Evolutionary conservation across 768 basidiomycete genomes (phyloP).

Genomic region (Mycena vulgaris): DNA sequence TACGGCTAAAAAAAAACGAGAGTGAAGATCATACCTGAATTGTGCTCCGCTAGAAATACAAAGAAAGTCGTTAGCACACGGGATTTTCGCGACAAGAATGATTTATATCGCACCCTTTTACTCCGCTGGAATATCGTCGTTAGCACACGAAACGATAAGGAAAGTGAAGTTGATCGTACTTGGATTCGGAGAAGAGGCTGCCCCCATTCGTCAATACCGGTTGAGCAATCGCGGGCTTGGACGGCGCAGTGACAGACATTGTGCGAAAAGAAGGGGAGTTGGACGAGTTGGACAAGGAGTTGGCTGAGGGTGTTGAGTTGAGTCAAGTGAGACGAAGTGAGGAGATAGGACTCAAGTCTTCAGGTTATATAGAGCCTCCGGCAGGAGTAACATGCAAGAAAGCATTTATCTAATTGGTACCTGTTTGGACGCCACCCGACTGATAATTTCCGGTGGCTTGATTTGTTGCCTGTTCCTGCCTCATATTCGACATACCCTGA

Average conservation of each 20-base stretch:
- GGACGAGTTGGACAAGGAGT: too few relatives aligned
- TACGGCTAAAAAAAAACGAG: not conserved
- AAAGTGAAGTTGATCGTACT: constrained; percentile 9
- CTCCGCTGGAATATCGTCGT: not conserved
- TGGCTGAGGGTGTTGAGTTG: too few relatives aligned
- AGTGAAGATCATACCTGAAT: not conserved
- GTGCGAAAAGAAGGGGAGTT: too few relatives aligned
- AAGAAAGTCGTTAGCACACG: not conserved
- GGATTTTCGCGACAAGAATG: not conserved
- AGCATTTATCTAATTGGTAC: too few relatives aligned
- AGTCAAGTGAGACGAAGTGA: too few relatives aligned
- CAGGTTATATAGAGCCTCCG: too few relatives aligned
- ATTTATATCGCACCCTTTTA: not conserved
- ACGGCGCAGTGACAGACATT: not conserved
- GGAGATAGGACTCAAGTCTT: too few relatives aligned
- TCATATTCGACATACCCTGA: too few relatives aligned
- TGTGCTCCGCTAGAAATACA: not conserved
- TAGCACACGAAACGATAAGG: not conserved
- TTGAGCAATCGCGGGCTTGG: not conserved
- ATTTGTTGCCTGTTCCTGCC: too few relatives aligned
- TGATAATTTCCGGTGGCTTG: too few relatives aligned
- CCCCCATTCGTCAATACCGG: not conserved
- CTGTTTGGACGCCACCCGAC: too few relatives aligned
- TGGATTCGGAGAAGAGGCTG: not conserved
- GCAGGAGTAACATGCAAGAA: too few relatives aligned